These are phyloP conservation scores for Oryza brachyantha DNA, from an alignment of 176 grass and related monocot species.

Conservation along the genomic window DNA sequence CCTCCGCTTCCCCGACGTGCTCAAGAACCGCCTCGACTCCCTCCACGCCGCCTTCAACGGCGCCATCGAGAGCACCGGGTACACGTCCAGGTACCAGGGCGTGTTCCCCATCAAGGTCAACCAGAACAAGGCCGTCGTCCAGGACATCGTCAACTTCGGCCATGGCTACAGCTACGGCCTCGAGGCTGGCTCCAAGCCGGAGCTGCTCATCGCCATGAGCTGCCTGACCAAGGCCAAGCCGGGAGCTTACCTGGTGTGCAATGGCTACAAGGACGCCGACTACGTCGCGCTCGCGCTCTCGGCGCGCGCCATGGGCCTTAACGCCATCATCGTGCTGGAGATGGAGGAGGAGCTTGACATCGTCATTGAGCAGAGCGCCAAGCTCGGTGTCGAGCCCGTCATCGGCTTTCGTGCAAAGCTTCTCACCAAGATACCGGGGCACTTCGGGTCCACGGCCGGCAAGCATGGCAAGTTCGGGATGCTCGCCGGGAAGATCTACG, in stretches of 20 bases:
- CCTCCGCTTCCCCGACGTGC: conserved; percentile 36
- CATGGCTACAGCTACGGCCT: background rate
- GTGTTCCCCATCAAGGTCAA: conserved; percentile 35
- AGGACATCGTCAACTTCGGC: conserved; percentile 16
- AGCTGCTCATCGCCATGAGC: conserved; percentile 25
- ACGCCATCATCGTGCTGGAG: conserved; percentile 30
- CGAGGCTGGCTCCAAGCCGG: conserved; percentile 34
- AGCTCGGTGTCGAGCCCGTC: background rate
- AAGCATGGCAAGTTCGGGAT: conserved; percentile 39
- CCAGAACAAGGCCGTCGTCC: conserved; percentile 20
- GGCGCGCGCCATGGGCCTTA: conserved; percentile 6
- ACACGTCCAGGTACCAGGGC: conserved; percentile 12
- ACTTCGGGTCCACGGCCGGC: conserved; percentile 18
- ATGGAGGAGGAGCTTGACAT: conserved; percentile 38
- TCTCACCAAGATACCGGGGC: background rate
- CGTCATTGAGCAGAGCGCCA: background rate
- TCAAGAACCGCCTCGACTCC: conserved; percentile 15
- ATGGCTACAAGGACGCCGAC: conserved; percentile 32
- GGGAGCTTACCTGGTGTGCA: conserved; percentile 17
- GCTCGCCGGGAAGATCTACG: conserved; percentile 4
- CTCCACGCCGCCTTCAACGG: conserved; percentile 17
- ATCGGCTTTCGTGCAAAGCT: conserved; percentile 22
- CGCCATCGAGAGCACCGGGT: background rate
- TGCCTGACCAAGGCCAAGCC: conserved; percentile 5
- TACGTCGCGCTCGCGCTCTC: conserved; percentile 25